Evolutionary conservation across 73 alveolate species (phyloP), one percentile per base, ranked within the genome.

Genomic region (Diophrys appendiculata): DNA sequence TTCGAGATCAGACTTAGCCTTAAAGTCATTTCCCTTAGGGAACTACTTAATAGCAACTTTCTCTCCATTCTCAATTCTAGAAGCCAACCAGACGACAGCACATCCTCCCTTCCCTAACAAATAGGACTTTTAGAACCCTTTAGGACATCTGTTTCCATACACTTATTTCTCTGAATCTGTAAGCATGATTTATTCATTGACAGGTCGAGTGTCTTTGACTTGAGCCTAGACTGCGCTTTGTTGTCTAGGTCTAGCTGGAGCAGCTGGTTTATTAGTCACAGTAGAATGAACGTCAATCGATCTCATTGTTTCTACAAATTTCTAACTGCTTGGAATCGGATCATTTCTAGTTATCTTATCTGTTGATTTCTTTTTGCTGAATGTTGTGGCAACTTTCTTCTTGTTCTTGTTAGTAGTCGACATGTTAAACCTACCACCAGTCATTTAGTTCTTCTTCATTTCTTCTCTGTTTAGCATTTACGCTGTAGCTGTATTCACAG

Each of bases 61-160:
- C 52, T 88, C 74, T 1, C 90, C 90, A 1, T 82, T 78, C 54
- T 53, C 69, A n/a, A 33, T 67, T 3, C 54, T 69, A 43, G 71
- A 77, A 14, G 90, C 94, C 11, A 91, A 86, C 95, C 97, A 91
- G 14, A 91, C 97, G 22, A 87, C 78, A 1, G 97, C 97, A 28
- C 93, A 89, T 23, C 97, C 97, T 28, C 97, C 97, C 71, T 82
- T 91, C 54, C 97, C 97, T 1, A 91, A 81, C 18, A 87, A 13
- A 23, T 68, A 65, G 31, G 88, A 68, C 72, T 88, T 88, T 33
- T 82, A 67, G 83, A 69, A 91, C 8, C 97, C 97, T n/a, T 77
- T 24, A 29, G 94, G 91, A 31, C 81, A 79, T 75, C 96, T 76
- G 34, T 76, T 85, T 0, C 96, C 96, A 72, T 88, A 90, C 33